Base-by-base conservation (phyloP, 805 yeast genomes). In the Metschnikowia gelsemii region DNA sequence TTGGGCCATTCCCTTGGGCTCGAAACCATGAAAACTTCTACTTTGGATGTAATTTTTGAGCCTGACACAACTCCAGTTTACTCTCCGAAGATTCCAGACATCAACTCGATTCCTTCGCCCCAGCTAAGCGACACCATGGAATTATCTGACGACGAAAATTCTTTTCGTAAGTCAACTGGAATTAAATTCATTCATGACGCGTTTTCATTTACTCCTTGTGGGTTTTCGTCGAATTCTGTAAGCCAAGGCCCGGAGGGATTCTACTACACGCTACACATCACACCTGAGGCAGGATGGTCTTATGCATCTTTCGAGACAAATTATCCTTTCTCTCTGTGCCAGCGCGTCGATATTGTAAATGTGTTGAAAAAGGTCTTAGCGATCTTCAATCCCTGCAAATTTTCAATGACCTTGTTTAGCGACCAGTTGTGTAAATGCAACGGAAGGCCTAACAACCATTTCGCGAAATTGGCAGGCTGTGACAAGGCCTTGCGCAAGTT, bases 271-370 rank as follows among this genome's bases (percentile, higher is more conserved):
- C 71, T 90, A 44, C 98, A 93, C 60, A 86, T 93, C 30, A 93
- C 99, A 0, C 98, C 98, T 0, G 98, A 93, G 60, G 61, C 72
- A 17, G 96, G 91, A 26, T 91, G 95, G 88, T 87, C 96, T 4
- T 91, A 91, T 63, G 98, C 98, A 4, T 86, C 96, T 8, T 93
- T 93, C 62, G 98, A 93, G 61, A 81, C 96, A 16, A 91, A 87
- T 61, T 87, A 81, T 29, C 82, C 84, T 6, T 70, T 70, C 37
- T 66, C 77, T 8, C 52, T 49, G 35, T 47, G 63, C 32, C 27
- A 38, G 20, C 32, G 51, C 53, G 67, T 69, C 27, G 64, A 71
- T 48, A 77, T 82, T 53, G 58, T 73, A 23, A 75, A 73, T n/a
- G 80, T 87, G 8, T 62, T 87, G 47, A 51, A 64, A 30, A 76